Base-by-base conservation (phyloP, 768 basidiomycete genomes). In the Boletus barrowsii region DNA sequence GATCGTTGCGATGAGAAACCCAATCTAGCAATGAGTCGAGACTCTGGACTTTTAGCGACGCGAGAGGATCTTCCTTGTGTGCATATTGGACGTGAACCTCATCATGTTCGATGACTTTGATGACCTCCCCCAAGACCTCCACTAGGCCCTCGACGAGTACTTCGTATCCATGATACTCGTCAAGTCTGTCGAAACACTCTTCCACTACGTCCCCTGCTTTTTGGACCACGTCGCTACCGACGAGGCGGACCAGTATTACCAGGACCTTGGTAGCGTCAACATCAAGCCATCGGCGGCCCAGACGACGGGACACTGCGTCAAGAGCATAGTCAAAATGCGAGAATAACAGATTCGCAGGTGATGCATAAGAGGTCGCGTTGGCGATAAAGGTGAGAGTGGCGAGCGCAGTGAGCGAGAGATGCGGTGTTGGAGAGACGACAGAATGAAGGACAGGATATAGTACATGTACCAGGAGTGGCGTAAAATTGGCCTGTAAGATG, bases 281-380 rank as follows among this genome's bases (percentile, higher is more conserved):
- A 57, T 96, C 93, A 10, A 98, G 79, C 79, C 89, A 87, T 56
- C 87, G 79, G 17, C 83, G 81, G 11, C 86, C 85, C 24, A 99
- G 79, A 26, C 90, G 82, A 20, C 92, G 86, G 3, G 93, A 90
- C 15, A 96, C 87, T 3, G 89, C 83, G 61, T 98, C 93, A 51
- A 99, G 82, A 10, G 93, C 88, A 66, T 99, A 98, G 71, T 99
- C 96, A 60, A 96, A 96, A 69, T 99, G 97, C 20, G 95, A 88
- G 37, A 98, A 79, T 6, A 99, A 76, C 26, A 98, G 77, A 63
- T 95, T 95, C 42, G 87, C 83, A 0, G 91, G 80, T 4, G 92
- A 89, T n/a, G 94, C 93, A 62, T 93, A 95, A 5, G 88, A 92
- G 3, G 88, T 84, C 49, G 82, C 76, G n/a, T 77, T 73, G 8